Evolutionary conservation across 495 filamentous ascomycete species (phyloP), one percentile per base, ranked within the genome.

Genomic region (Cenococcum geophilum): DNA sequence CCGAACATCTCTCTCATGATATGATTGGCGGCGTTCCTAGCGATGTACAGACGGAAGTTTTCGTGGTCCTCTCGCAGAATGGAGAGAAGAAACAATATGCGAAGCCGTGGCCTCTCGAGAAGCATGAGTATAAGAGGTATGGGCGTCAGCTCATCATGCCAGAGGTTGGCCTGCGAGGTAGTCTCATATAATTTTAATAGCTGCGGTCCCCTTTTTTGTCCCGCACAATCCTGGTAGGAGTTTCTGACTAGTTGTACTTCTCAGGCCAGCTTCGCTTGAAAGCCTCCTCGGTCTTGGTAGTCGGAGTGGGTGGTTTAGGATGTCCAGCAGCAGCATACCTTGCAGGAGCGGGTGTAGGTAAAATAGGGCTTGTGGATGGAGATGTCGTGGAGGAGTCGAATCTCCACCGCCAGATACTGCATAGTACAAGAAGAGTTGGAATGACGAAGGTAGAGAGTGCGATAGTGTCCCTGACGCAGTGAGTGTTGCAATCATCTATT

Each of bases 221-320:
- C 12, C 20, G 5, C 45, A 40, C 70, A 23, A 1, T 21, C 47
- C 18, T 16, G 9, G 36, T 36, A 6, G 40, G 8, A 34, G 58
- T 62, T 18, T 48, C 56, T 55, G 48, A 71, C 61, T 52, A 23
- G 14, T 45, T 45, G 40, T 45, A 16, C 25, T 25, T 42, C 11
- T 12, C 49, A 91, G 89, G 89, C 10, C 93, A 98, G 76, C 79
- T 95, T 1, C 80, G 79, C 47, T 81, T 97, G 16, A 87, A 86
- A 68, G 75, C 78, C 14, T 76, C 87, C 4, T 81, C 78, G 12
- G 83, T 96, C 0, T 78, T 97, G 37, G 81, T 98, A 54, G 82
- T 98, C n/a, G 93, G 93, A n/a, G 82, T 87, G 21, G 93, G 93
- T 8, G 93, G 93, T 1, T 73, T 98, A 20, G 93, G 93, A 43